These are phyloP conservation scores for Albizia julibrissin DNA, from an alignment of 306 rosid genomes.

Conservation along the genomic window DNA sequence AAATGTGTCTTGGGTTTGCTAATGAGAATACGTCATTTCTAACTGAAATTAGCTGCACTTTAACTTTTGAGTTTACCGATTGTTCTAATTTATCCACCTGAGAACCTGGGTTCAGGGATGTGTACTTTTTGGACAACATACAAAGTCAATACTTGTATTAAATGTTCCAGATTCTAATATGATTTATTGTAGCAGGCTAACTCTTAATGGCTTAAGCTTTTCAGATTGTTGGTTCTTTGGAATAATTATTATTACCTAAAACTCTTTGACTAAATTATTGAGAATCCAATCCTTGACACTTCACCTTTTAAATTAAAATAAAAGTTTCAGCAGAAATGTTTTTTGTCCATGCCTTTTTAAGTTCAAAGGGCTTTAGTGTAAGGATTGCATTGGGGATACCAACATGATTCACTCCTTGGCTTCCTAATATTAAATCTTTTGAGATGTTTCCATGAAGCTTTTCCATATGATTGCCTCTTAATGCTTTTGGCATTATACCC, in stretches of 20 bases:
- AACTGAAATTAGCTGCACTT: constrained; percentile 16
- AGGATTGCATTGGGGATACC: neutral
- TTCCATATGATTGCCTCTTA: constrained; percentile 2
- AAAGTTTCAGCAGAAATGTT: neutral
- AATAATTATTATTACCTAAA: neutral
- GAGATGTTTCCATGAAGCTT: neutral
- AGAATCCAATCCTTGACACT: neutral
- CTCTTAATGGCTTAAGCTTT: neutral
- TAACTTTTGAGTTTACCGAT: neutral
- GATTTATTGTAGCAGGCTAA: neutral
- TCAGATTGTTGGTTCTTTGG: neutral
- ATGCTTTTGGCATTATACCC: constrained; percentile 17
- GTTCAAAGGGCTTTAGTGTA: neutral
- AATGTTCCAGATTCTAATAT: neutral
- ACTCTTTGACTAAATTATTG: neutral
- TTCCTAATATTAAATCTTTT: neutral
- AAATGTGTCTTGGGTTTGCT: constrained; percentile 8
- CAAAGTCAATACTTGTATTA: neutral
- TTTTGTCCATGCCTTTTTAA: neutral
- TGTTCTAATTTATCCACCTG: neutral
- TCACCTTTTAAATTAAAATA: neutral
- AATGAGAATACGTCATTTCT: constrained; percentile 6
- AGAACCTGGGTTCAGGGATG: neutral
- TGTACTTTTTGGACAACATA: constrained; percentile 6
- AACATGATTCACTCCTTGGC: neutral